These are phyloP conservation scores for Orbilia javanica DNA, from an alignment of 2,329 filamentous ascomycete genomes.

Conservation along the genomic window DNA sequence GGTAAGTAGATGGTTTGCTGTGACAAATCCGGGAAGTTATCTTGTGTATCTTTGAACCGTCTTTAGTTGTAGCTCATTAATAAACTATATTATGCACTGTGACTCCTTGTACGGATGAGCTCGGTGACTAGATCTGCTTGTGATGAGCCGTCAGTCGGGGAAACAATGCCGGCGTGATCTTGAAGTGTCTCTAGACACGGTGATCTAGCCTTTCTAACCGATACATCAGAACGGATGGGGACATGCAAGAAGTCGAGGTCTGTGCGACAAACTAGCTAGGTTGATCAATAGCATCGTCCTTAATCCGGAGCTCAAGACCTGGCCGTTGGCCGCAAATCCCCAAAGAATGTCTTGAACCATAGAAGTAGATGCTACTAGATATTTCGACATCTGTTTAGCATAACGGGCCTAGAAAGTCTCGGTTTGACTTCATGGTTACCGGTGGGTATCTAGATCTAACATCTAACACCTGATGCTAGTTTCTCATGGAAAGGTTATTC, in stretches of 20 bases:
- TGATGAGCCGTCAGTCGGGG: neutral
- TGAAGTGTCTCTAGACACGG: neutral
- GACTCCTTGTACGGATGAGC: neutral
- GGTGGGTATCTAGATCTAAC: neutral
- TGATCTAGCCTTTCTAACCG: neutral
- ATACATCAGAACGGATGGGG: constrained; percentile 5
- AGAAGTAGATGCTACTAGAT: neutral
- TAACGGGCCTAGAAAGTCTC: neutral
- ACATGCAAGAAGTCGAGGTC: constrained; percentile 8
- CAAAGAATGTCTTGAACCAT: neutral
- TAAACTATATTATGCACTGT: neutral
- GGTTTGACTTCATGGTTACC: neutral
- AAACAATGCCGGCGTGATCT: neutral
- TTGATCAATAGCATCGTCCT: neutral
- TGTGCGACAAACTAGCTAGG: constrained; percentile 5
- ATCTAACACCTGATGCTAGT: neutral
- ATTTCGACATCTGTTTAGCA: neutral
- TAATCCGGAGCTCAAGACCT: neutral
- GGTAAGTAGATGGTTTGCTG: neutral
- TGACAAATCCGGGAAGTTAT: constrained; percentile 3
- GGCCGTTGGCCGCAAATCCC: neutral
- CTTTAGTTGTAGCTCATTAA: neutral
- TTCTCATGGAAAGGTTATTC: neutral
- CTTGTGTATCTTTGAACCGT: constrained; percentile 2
- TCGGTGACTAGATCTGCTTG: constrained; percentile 5